phyloP scores from a whole-genome alignment of 352 stramenopile species.

The Phytophthora kernoviae region DNA sequence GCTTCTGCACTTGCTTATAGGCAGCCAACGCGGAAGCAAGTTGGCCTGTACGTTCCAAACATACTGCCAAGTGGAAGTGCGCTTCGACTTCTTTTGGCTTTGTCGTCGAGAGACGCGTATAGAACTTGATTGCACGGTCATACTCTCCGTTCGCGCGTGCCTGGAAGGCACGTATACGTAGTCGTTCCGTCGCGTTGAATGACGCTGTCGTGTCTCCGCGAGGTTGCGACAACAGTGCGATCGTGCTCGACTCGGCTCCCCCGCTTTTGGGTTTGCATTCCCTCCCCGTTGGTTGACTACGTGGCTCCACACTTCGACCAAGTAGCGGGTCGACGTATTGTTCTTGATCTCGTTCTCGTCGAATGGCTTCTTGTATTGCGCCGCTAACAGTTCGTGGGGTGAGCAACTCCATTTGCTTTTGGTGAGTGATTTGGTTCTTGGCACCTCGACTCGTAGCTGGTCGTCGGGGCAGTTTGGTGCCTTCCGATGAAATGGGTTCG shows the following conservation, averaged over 20 bases:
- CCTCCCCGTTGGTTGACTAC: conserved; percentile 19
- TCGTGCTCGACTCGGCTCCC: conserved; percentile 15
- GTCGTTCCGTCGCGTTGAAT: conserved; percentile 43
- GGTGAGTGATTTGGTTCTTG: conserved; percentile 10
- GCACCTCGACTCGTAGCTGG: conserved; percentile 29
- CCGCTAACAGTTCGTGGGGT: conserved; percentile 20
- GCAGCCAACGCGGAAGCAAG: conserved; percentile 30
- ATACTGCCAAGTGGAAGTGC: conserved; percentile 56
- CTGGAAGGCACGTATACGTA: conserved; percentile 50
- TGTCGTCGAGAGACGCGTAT: conserved; percentile 19
- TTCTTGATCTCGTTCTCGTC: conserved; percentile 45
- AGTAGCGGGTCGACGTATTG: conserved; percentile 51
- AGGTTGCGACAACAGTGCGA: conserved; percentile 25
- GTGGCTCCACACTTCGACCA: conserved; percentile 54
- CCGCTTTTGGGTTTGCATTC: conserved; percentile 12
- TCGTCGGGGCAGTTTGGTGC: conserved; percentile 19
- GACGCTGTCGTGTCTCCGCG: conserved; percentile 33
- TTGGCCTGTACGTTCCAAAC: conserved; percentile 51
- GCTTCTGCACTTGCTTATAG: conserved; percentile 43
- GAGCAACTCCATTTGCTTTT: conserved; percentile 18
- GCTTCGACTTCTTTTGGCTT: conserved; percentile 24
- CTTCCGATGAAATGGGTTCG: background rate
- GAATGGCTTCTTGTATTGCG: conserved; percentile 48
- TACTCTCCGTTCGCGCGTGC: conserved; percentile 55
- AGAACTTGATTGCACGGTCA: conserved; percentile 43